These are phyloP conservation scores for Eremochloa ophiuroides DNA, from an alignment of 176 grass and related monocot species.

Conservation along the genomic window DNA sequence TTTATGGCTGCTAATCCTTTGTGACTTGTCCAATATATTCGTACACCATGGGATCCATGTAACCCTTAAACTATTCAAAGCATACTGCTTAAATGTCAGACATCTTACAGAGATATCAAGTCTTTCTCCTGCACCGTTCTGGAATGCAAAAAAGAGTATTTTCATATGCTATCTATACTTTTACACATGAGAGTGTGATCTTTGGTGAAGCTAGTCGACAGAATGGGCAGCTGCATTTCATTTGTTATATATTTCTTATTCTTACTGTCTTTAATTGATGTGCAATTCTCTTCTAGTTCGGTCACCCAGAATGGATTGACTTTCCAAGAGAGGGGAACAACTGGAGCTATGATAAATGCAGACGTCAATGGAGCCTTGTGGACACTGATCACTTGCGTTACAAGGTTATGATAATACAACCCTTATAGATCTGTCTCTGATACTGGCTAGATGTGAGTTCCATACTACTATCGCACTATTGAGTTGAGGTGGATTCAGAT, in stretches of 20 bases:
- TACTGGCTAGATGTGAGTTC: constrained; percentile 17
- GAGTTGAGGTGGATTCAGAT: constrained; percentile 16
- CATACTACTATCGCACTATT: neutral
- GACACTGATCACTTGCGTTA: constrained; percentile 91
- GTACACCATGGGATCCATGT: neutral
- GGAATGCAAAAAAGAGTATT: neutral
- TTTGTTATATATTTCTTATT: neutral
- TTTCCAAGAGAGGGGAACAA: constrained; percentile 95
- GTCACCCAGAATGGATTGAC: constrained; percentile 98
- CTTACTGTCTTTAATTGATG: neutral
- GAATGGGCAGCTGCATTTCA: neutral
- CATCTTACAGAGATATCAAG: constrained; percentile 3
- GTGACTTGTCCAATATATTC: neutral
- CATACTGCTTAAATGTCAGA: neutral
- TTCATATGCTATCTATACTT: constrained; percentile 17
- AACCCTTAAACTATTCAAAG: neutral
- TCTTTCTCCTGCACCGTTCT: neutral
- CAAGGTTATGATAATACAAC: constrained; percentile 58
- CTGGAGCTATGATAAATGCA: constrained; percentile 99
- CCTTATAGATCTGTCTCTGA: neutral
- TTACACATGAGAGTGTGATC: neutral
- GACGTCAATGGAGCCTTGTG: constrained; percentile 88
- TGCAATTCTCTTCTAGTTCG: constrained; percentile 63
- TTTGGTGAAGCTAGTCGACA: neutral
- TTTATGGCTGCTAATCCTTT: constrained; percentile 14